Conservation (phyloP, 805 yeast genomes). For the Nakazawaea anatomiae region DNA sequence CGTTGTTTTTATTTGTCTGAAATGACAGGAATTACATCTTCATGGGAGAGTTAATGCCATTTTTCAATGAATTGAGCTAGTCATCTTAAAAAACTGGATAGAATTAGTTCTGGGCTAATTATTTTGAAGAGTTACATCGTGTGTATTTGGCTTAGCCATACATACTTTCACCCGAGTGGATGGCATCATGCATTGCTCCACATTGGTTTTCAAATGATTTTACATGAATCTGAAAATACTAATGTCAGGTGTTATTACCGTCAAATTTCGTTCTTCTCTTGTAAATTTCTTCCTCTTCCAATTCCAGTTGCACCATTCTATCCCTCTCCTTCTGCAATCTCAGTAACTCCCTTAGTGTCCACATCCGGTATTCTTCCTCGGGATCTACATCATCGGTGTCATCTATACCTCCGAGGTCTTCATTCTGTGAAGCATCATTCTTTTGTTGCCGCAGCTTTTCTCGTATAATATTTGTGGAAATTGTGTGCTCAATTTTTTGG, state of each 20-base stretch:
- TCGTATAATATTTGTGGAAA: slow-evolving; percentile 16
- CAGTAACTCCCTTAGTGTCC: slow-evolving; percentile 28
- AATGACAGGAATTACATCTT: too few species aligned
- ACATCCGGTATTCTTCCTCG: slow-evolving; percentile 30
- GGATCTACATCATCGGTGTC: slow-evolving; percentile 60
- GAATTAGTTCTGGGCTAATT: too few species aligned
- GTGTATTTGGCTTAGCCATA: too few species aligned
- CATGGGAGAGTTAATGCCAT: too few species aligned
- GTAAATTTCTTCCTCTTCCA: slow-evolving; percentile 17
- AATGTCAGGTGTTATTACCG: not conserved
- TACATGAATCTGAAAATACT: too few species aligned
- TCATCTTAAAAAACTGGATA: too few species aligned
- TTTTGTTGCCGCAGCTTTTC: slow-evolving; percentile 16
- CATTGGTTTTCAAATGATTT: too few species aligned
- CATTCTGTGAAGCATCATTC: slow-evolving; percentile 16
- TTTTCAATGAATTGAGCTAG: too few species aligned
- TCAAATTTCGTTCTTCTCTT: not conserved
- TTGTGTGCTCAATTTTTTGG: slow-evolving; percentile 20
- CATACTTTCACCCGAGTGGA: too few species aligned
- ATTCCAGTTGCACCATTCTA: slow-evolving; percentile 18
- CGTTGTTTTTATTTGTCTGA: too few species aligned
- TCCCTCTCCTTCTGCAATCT: slow-evolving; percentile 25
- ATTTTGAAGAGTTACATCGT: too few species aligned
- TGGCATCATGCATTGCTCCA: too few species aligned
- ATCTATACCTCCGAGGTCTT: slow-evolving; percentile 32